Base-by-base conservation (phyloP, 2,329 filamentous ascomycete genomes). In the Dactylonectria macrodidyma region DNA sequence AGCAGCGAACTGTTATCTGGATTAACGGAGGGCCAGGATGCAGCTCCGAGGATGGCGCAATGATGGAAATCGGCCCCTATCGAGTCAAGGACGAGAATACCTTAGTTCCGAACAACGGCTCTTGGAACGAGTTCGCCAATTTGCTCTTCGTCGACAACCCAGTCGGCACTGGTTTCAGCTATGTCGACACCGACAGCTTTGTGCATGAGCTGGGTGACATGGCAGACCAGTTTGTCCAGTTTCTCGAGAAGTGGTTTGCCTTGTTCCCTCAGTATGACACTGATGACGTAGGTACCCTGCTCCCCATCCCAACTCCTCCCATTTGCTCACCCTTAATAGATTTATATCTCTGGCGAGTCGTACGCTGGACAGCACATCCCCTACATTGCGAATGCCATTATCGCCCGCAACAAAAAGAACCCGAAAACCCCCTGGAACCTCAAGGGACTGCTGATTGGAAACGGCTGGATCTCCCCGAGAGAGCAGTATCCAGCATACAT, bases 61-160 rank as follows among this genome's bases (percentile, higher is more conserved):
- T 98, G 85, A 98, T 98, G 88, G 96, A 99, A 81, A 90, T 99
- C 71, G 96, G 96, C 0, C 96, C 96, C 2, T 99, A 98, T 81
- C 88, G 96, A 71, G 84, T 99, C 65, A 92, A 92, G 77, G 89
- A 95, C 72, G 89, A 92, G 82, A 87, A 82, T 86, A 91, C 76
- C 4, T 84, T 99, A 65, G 86, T 85, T 65, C 91, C 94, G 79
- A 98, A 98, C 80, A 92, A 97, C 62, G 96, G 96, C n/a, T 95
- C 95, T 1, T 99, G 97, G 97, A 93, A 97, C 81, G 95, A 99
- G 84, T 99, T 98, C 78, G 94, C 96, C 71, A 99, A 99, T 77
- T 82, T 99, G 59, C 89, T 99, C 66, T 99, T 99, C 78, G 94
- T 99, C 67, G 96, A 99, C 78, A 97, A 98, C 78, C 96, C 96